Evolutionary conservation across 2,329 filamentous ascomycete genomes (phyloP).

Genomic region (Gyromitra esculenta): DNA sequence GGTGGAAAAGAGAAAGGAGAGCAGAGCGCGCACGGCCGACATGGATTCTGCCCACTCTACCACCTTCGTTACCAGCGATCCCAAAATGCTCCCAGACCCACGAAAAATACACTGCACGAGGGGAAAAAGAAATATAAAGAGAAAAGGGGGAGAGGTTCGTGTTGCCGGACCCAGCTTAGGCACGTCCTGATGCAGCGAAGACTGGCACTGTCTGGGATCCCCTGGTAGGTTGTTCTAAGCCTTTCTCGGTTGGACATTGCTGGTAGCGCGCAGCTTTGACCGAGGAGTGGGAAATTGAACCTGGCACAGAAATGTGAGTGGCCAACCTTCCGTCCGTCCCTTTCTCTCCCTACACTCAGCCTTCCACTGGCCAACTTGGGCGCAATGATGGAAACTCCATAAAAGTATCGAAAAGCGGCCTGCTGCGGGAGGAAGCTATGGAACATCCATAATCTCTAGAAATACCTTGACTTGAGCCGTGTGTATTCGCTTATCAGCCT

Average conservation of each 20-base stretch:
- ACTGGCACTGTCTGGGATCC: slow-evolving; percentile 17
- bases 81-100: slow-evolving; percentile 52
- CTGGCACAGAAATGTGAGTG: slow-evolving; percentile 45
- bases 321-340: slow-evolving; percentile 36
- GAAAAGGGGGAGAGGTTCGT: slow-evolving; percentile 49
- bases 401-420: slow-evolving; percentile 46
- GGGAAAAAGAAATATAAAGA: slow-evolving; percentile 35
- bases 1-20: slow-evolving; percentile 45
- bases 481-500: slow-evolving; percentile 30
- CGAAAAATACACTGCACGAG: slow-evolving; percentile 46
- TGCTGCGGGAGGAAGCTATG: slow-evolving; percentile 25
- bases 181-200: slow-evolving; percentile 48
- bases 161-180: slow-evolving; percentile 50
- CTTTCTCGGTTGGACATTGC: slow-evolving; percentile 49
- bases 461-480: slow-evolving; percentile 26
- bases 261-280: slow-evolving; percentile 51
- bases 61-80: slow-evolving; percentile 50
- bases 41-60: slow-evolving; percentile 39
- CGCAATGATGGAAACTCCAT: slow-evolving; percentile 35
- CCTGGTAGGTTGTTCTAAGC: slow-evolving; percentile 36
- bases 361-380: slow-evolving; percentile 19
- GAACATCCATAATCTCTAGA: slow-evolving; percentile 14
- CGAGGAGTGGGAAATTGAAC: slow-evolving; percentile 50
- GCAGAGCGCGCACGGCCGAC: slow-evolving; percentile 46
- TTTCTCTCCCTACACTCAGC: slow-evolving; percentile 26